Evolutionary conservation across 1,284 basidiomycete species (phyloP).

Genomic region (Rhodotorula glutinis): DNA sequence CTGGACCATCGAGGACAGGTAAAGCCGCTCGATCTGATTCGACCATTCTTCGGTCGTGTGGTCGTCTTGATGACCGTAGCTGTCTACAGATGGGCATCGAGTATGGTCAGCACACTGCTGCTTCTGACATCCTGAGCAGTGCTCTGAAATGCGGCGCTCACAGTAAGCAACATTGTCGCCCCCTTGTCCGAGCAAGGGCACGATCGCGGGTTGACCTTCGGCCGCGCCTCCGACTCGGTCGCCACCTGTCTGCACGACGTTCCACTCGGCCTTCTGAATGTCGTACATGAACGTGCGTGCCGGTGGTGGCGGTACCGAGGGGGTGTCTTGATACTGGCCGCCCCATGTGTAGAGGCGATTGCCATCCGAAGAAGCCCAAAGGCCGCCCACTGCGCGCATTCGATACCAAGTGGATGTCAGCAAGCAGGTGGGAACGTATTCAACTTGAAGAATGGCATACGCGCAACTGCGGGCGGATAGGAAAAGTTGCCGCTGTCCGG

Average conservation of each 20-base stretch:
- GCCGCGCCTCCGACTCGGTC: conserved; percentile 36
- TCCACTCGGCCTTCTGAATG: conserved; percentile 30
- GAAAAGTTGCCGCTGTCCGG: conserved; percentile 39
- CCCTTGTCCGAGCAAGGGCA: conserved; percentile 24
- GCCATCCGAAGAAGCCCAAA: conserved; percentile 36
- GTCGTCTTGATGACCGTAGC: conserved; percentile 41
- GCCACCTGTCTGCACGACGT: conserved; percentile 30
- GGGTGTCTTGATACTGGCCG: conserved; percentile 40
- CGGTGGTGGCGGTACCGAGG: conserved; percentile 35
- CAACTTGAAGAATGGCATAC: conserved; percentile 14
- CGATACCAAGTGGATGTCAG: background rate
- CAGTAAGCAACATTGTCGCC: conserved; percentile 39
- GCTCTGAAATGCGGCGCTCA: conserved; percentile 6
- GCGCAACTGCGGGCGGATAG: conserved; percentile 40
- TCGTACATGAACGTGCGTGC: conserved; percentile 35
- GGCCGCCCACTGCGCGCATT: conserved; percentile 29
- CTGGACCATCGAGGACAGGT: conserved; percentile 37
- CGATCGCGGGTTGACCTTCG: conserved; percentile 40
- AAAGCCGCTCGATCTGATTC: conserved; percentile 38
- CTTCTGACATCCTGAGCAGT: too few species aligned
- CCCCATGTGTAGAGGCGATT: conserved; percentile 38
- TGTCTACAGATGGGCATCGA: conserved; percentile 12
- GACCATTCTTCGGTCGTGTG: conserved; percentile 41
- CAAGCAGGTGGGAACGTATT: background rate
- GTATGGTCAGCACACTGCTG: too few species aligned